These are phyloP conservation scores for Phytophthora gonapodyides DNA, from an alignment of 352 stramenopile genomes.

Conservation along the genomic window DNA sequence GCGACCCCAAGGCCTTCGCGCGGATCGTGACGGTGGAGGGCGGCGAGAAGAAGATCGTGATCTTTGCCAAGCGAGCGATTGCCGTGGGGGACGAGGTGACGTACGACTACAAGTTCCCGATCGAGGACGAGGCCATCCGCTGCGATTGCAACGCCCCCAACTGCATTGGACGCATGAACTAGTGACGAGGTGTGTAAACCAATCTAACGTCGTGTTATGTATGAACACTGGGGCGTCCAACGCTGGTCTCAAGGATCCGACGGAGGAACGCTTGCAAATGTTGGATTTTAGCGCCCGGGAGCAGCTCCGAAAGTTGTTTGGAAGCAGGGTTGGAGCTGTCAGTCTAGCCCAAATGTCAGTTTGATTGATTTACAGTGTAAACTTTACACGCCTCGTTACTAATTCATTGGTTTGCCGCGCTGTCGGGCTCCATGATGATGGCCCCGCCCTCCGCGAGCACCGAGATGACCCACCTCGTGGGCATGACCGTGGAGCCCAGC, in stretches of 20 bases:
- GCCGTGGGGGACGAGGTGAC: slow-evolving; percentile 93
- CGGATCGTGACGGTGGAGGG: slow-evolving; percentile 86
- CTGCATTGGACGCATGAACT: slow-evolving; percentile 96
- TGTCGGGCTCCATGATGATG: slow-evolving; percentile 24
- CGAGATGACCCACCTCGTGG: slow-evolving; percentile 21
- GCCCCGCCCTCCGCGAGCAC: slow-evolving; percentile 9
- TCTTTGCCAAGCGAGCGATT: slow-evolving; percentile 94
- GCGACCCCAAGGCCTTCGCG: slow-evolving; percentile 94
- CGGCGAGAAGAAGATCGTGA: slow-evolving; percentile 96
- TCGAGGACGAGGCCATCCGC: slow-evolving; percentile 94
- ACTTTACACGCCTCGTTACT: too few relatives aligned
- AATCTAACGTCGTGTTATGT: too few relatives aligned
- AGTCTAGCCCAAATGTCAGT: too few relatives aligned
- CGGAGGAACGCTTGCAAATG: too few relatives aligned
- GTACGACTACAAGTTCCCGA: slow-evolving; percentile 98
- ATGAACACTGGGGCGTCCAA: too few relatives aligned
- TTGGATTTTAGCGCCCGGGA: too few relatives aligned
- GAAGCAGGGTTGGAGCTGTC: too few relatives aligned
- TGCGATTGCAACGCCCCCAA: slow-evolving; percentile 94
- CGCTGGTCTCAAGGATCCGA: too few relatives aligned
- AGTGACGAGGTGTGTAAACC: slow-evolving; percentile 12
- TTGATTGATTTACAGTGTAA: too few relatives aligned
- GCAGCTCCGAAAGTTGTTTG: too few relatives aligned
- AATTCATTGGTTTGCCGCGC: too few relatives aligned
- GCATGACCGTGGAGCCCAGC: slow-evolving; percentile 9